Evolutionary conservation across 768 basidiomycete genomes (phyloP).

Genomic region (Auricularia auricula-judae): DNA sequence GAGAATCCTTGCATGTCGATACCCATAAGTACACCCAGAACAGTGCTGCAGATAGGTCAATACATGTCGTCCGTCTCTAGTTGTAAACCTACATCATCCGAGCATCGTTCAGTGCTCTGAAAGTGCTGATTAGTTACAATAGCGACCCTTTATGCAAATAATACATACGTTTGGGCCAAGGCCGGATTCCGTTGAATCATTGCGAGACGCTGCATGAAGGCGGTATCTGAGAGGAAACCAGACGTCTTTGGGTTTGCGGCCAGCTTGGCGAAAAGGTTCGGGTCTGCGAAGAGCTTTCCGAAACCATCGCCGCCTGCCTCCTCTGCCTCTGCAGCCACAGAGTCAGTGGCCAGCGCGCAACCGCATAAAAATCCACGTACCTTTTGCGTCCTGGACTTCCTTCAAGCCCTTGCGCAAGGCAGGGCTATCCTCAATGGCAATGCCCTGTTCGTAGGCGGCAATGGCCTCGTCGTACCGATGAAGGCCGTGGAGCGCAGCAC

Average conservation of each 20-base stretch:
- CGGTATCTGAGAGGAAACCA: constrained; percentile 72
- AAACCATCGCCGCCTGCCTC: constrained; percentile 41
- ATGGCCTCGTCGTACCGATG: constrained; percentile 75
- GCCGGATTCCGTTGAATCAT: constrained; percentile 55
- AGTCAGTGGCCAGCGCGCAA: background rate
- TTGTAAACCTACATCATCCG: constrained; percentile 52
- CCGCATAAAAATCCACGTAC: constrained; percentile 25
- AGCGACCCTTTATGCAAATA: too few species aligned
- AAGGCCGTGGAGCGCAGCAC: constrained; percentile 84
- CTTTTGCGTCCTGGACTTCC: constrained; percentile 79
- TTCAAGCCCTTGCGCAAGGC: constrained; percentile 78
- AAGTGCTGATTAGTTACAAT: background rate
- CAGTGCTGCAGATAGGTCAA: constrained; percentile 30
- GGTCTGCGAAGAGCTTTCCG: constrained; percentile 73
- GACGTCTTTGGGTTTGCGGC: constrained; percentile 79
- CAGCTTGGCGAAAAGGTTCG: constrained; percentile 71
- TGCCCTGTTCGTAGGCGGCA: constrained; percentile 67
- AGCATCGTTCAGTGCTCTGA: constrained; percentile 60
- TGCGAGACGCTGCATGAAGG: constrained; percentile 41
- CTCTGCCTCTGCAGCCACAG: constrained; percentile 22
- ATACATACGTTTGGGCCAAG: constrained; percentile 44
- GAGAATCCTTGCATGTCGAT: constrained; percentile 83
- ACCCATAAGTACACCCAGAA: constrained; percentile 86
- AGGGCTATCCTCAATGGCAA: constrained; percentile 73
- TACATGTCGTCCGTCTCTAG: background rate